Percentiles rank a stretch among this genome's conserved stretches.
Evolutionary conservation across 73 alveolate species (phyloP).

Genomic region (Paramecium caudatum): DNA sequence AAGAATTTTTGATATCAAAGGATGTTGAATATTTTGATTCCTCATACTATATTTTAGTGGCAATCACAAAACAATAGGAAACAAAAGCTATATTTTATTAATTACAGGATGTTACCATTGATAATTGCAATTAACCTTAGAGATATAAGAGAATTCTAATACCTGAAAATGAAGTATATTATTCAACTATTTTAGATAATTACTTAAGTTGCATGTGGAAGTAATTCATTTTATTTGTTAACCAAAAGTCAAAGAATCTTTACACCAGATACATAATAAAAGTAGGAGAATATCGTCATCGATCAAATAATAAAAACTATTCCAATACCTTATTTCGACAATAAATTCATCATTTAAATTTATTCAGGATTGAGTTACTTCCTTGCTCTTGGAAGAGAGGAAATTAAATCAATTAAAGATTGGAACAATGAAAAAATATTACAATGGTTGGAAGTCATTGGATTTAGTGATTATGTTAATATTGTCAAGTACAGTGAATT

Average conservation of each 20-base stretch:
- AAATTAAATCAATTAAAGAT: not conserved
- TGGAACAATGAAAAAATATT: conserved; percentile 44
- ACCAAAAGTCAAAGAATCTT: not conserved
- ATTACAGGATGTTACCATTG: not conserved
- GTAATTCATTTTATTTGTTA: not conserved
- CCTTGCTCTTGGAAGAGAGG: conserved; percentile 52
- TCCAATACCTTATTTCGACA: not conserved
- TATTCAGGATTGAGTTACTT: not conserved
- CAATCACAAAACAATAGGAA: not conserved
- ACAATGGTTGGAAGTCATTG: conserved; percentile 1
- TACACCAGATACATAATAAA: not conserved
- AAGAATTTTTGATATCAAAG: conserved; percentile 22
- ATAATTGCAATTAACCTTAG: not conserved
- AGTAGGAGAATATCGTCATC: not conserved
- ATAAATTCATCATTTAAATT: not conserved
- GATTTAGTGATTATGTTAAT: conserved; percentile 52
- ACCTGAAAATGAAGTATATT: not conserved
- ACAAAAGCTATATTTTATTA: not conserved
- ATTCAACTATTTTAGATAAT: not conserved
- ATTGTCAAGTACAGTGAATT: conserved; percentile 55
- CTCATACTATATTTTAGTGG: not conserved
- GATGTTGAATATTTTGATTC: conserved; percentile 14
- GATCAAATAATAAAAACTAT: not conserved
- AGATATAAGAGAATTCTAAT: not conserved
- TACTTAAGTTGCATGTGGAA: not conserved